Evolutionary conservation across 2,329 filamentous ascomycete species (phyloP).

Genomic region (Chaetomiaceae sp.): DNA sequence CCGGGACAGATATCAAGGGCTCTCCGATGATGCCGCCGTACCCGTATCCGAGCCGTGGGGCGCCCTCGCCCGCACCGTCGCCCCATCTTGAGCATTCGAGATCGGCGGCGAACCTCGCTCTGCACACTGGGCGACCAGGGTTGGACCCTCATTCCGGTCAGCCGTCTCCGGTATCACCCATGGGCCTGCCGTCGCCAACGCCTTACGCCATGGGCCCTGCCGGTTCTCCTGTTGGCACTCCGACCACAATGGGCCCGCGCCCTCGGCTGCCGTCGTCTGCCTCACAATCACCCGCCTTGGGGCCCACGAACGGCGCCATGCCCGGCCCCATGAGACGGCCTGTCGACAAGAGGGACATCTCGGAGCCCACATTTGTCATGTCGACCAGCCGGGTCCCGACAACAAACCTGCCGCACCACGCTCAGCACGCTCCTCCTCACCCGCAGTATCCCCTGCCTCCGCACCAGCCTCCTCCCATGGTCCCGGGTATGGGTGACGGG

Average conservation of each 20-base stretch:
- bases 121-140: constrained; percentile 31
- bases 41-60: constrained; percentile 31
- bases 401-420: constrained; percentile 35
- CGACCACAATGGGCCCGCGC: constrained; percentile 30
- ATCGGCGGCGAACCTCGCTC: constrained; percentile 33
- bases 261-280: constrained; percentile 35
- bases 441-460: constrained; percentile 23
- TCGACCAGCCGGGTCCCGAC: constrained; percentile 44
- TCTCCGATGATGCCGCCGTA: constrained; percentile 47
- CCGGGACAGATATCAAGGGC: constrained; percentile 44
- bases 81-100: constrained; percentile 28
- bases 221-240: constrained; percentile 33
- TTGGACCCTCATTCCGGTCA: constrained; percentile 36
- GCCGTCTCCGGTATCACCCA: constrained; percentile 44
- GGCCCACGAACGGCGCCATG: constrained; percentile 29
- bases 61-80: constrained; percentile 23
- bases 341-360: constrained; percentile 46
- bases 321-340: constrained; percentile 39
- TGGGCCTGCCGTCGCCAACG: constrained; percentile 32
- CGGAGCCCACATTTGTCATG: constrained; percentile 46
- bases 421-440: not conserved
- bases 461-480: constrained; percentile 18
- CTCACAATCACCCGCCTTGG: constrained; percentile 30
- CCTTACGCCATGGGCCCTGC: constrained; percentile 28
- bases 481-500: constrained; percentile 21